phyloP scores from a whole-genome alignment of 1,139 yeast species.

The Wickerhamiella pararugosa region DNA sequence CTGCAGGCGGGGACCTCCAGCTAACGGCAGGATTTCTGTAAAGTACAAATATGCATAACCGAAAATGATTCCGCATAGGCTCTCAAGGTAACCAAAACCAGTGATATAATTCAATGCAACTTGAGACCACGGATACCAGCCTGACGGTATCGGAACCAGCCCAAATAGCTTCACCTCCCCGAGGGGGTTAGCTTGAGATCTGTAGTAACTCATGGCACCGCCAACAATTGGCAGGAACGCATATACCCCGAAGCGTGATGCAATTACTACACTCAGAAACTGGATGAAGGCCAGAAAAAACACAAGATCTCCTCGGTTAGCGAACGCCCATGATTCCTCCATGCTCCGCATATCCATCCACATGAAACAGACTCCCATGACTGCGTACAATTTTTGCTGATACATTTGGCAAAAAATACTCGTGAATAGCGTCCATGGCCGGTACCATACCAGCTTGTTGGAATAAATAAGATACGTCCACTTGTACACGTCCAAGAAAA shows the following conservation, averaged over 20 bases:
- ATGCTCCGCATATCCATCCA: not conserved
- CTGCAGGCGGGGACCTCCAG: conserved; percentile 1
- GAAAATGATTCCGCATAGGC: conserved; percentile 1
- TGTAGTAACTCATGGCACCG: not conserved
- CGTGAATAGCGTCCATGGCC: conserved; percentile 3
- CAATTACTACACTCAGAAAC: not conserved
- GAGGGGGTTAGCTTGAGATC: not conserved
- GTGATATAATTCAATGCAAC: not conserved
- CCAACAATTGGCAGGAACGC: not conserved
- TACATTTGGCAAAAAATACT: not conserved
- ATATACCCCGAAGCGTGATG: not conserved
- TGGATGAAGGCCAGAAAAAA: conserved; percentile 3
- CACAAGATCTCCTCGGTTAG: conserved; percentile 1
- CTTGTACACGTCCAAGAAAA: not conserved
- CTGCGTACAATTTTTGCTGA: not conserved
- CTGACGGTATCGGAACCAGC: not conserved
- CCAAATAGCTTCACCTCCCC: not conserved
- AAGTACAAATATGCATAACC: conserved; percentile 1
- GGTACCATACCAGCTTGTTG: not conserved
- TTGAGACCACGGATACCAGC: not conserved
- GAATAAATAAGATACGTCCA: not conserved
- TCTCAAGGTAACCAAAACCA: not conserved
- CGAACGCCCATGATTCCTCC: not conserved
- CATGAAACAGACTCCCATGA: not conserved
- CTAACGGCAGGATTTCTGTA: conserved; percentile 2